Evolutionary conservation across 2,329 filamentous ascomycete genomes (phyloP).

Genomic region (Cordyceps javanica): DNA sequence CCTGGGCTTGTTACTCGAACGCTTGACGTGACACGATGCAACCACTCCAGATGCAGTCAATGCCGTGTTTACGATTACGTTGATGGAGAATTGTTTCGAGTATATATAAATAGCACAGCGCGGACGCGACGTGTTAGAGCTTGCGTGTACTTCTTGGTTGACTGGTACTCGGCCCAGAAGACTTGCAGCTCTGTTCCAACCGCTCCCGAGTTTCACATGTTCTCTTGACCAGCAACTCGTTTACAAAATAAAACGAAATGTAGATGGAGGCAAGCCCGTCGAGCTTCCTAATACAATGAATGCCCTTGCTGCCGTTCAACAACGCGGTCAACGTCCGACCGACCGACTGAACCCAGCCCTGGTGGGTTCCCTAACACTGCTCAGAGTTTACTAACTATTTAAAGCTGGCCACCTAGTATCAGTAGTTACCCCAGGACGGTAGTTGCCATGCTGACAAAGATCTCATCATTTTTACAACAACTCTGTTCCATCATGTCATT

Average conservation of each 20-base stretch:
- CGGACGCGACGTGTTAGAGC: not conserved
- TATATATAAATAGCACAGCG: constrained; percentile 3
- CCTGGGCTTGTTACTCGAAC: not conserved
- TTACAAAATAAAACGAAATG: not conserved
- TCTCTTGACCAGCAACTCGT: not conserved
- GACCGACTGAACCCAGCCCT: not conserved
- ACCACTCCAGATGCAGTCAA: not conserved
- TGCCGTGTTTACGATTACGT: not conserved
- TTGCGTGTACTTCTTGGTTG: not conserved
- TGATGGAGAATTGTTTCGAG: not conserved
- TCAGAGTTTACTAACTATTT: too few relatives aligned
- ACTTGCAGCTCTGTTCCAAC: too few relatives aligned
- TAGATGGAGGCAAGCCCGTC: too few relatives aligned
- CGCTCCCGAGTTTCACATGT: not conserved
- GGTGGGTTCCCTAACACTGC: too few relatives aligned
- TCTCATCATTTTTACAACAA: not conserved
- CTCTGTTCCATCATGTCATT: not conserved
- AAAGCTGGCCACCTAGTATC: too few relatives aligned
- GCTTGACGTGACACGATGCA: not conserved
- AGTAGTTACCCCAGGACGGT: not conserved
- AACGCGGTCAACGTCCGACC: constrained; percentile 7
- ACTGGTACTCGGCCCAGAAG: too few relatives aligned
- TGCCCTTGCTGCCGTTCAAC: not conserved
- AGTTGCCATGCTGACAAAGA: not conserved
- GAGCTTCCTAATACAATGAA: too few relatives aligned